Evolutionary conservation across 163 green algal genomes (phyloP), one percentile per base, ranked within the genome.

Genomic region (Chlamydomonas reinhardtii): DNA sequence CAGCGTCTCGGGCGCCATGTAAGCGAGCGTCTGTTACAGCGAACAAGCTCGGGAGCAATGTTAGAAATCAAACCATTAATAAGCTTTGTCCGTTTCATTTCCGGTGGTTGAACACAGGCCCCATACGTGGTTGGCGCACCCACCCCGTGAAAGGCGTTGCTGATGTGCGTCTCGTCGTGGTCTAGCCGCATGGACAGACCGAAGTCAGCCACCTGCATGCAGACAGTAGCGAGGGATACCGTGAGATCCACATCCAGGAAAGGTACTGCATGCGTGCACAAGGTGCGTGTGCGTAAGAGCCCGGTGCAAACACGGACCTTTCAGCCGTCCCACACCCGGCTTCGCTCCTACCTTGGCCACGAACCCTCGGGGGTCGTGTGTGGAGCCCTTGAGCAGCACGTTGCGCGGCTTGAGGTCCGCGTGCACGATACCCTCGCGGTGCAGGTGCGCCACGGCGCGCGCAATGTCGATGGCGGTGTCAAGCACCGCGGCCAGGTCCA

Each of bases 1-100:
- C 69, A 95, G 73, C 39, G 93, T 87, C 89, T 95, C 92, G 1
- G 92, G 92, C 0, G 92, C 89, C 92, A 95, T 95, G 79, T 95
- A 90, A 14, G 89, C 91, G 3, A 94, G 78, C 3, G 92, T 95
- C 68, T 85, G 77, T 20, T 15, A 37, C 17, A 17, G 32, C 20
- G 14, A 72, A 22, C 5, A n/a, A n/a, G n/a, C n/a, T n/a, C n/a
- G n/a, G n/a, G n/a, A n/a, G n/a, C n/a, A n/a, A n/a, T n/a, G n/a
- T n/a, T n/a, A n/a, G n/a, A n/a, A n/a, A n/a, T n/a, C n/a, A n/a
- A n/a, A n/a, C n/a, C n/a, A n/a, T n/a, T n/a, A n/a, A n/a, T n/a
- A n/a, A n/a, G n/a, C n/a, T n/a, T n/a, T n/a, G n/a, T n/a, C n/a
- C n/a, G n/a, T n/a, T n/a, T n/a, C n/a, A n/a, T n/a, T n/a, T n/a